phyloP scores from a whole-genome alignment of 2,329 filamentous ascomycete genomes.

The Venturia nashicola region DNA sequence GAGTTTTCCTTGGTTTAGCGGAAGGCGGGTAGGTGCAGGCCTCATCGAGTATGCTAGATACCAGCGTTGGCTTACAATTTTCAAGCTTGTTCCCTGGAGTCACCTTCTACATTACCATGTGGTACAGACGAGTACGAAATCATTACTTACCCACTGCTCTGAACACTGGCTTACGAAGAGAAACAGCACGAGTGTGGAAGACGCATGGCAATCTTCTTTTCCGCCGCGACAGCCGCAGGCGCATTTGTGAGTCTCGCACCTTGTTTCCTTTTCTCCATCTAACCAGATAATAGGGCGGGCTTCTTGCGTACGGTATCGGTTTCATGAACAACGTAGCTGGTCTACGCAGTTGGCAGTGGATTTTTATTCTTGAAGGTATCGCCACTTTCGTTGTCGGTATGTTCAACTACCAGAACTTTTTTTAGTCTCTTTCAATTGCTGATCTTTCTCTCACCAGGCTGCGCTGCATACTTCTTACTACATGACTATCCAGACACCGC shows the following conservation, averaged over 20 bases:
- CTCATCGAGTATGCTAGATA: not conserved
- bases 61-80: not conserved
- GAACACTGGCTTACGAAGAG: not conserved
- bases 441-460: conserved; percentile 23
- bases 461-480: conserved; percentile 44
- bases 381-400: conserved; percentile 10
- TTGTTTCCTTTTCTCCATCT: not conserved
- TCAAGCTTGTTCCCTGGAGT: not conserved
- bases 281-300: conserved; percentile 23
- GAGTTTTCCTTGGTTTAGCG: conserved; percentile 7
- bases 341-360: conserved; percentile 61
- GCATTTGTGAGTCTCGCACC: conserved; percentile 25
- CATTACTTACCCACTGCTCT: not conserved
- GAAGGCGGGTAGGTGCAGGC: conserved; percentile 6
- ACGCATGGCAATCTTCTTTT: conserved; percentile 51
- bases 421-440: not conserved
- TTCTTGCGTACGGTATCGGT: conserved; percentile 41
- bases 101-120: conserved; percentile 17
- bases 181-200: conserved; percentile 42
- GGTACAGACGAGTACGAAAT: conserved; percentile 23
- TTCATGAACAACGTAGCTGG: conserved; percentile 45
- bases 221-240: conserved; percentile 40
- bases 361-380: conserved; percentile 42
- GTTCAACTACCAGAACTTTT: not conserved
- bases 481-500: conserved; percentile 50